Base-by-base conservation (phyloP, 306 rosid genomes). In the Carpinus viminea region DNA sequence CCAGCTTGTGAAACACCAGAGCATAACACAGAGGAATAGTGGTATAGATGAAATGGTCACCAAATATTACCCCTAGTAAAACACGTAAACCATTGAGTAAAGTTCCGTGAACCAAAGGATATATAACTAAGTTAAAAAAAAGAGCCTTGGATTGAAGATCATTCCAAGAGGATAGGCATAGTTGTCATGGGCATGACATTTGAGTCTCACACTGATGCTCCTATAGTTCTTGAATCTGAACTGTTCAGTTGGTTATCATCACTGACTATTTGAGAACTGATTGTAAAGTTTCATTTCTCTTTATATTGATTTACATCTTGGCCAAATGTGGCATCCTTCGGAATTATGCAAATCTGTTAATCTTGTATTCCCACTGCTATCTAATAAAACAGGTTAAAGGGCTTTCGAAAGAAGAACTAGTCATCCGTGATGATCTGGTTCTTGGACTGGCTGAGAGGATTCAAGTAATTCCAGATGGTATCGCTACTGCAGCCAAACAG, bases 381-480 rank as follows among this genome's bases (percentile, higher is more conserved):
- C 17, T n/a, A 24, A 70, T 48, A 68, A 46, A 38, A 70, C 88
- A 94, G 98, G 91, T 91, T 62, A 95, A 93, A 78, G 99, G 96
- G 68, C 76, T 93, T 11, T 77, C 98, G 5, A 83, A 56, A 59
- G 98, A 92, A 80, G 97, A 95, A 38, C 76, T 81, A 11, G 91
- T 80, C 68, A 20, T 83, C 57, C 92, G 97, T 57, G 72, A 73
- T 17, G 97, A 89, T 54, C 87, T 93, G 51, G 93, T 90, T 80
- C 56, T 82, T 78, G 86, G 76, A 81, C 85, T 95, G 77, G 86
- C 92, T 2, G 98, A 88, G 72, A 93, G 93, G 87, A 95, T 95
- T 74, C 84, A 88, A 83, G 91, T 89, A 76, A 92, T 91, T 79
- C 91, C 97, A 18, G 96, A 93, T 83, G 97, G 98, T 45, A 71